Evolutionary conservation across 2,329 filamentous ascomycete genomes (phyloP).

Genomic region (Sporothrix globosa): DNA sequence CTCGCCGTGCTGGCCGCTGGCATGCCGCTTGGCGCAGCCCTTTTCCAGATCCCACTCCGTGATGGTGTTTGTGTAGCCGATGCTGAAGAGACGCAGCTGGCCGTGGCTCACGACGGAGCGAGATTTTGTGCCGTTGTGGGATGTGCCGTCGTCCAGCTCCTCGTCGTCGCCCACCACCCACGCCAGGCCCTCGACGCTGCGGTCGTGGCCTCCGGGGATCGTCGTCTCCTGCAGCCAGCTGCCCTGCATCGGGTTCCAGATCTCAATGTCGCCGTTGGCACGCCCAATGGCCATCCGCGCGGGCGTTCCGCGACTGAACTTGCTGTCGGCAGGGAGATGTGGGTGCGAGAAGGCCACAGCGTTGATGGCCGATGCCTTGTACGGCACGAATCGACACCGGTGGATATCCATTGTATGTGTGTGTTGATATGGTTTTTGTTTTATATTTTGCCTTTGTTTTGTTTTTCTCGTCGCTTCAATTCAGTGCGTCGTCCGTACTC

Average conservation of each 20-base stretch:
- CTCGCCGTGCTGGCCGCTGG: slow-evolving; percentile 89
- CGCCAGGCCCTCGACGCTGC: slow-evolving; percentile 85
- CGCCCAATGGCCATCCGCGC: slow-evolving; percentile 85
- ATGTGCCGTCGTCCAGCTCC: slow-evolving; percentile 57
- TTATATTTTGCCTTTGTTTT: slow-evolving; percentile 15
- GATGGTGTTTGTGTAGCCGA: slow-evolving; percentile 87
- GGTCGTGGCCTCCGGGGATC: slow-evolving; percentile 78
- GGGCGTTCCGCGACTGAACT: slow-evolving; percentile 58
- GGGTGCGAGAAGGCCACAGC: slow-evolving; percentile 90
- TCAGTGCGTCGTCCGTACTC: no score
- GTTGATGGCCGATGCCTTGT: slow-evolving; percentile 89
- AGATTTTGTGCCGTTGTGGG: slow-evolving; percentile 15
- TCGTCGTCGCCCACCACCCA: slow-evolving; percentile 89
- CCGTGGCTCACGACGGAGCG: slow-evolving; percentile 61
- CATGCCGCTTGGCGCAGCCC: slow-evolving; percentile 76
- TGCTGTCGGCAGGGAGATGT: slow-evolving; percentile 49
- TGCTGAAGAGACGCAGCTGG: slow-evolving; percentile 87
- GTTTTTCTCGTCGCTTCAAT: background rate
- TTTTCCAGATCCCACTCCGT: slow-evolving; percentile 93
- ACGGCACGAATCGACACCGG: slow-evolving; percentile 93
- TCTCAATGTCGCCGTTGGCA: slow-evolving; percentile 94
- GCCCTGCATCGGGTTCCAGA: slow-evolving; percentile 87
- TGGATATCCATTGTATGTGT: slow-evolving; percentile 81
- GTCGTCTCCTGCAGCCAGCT: slow-evolving; percentile 89
- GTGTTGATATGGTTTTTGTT: background rate